Evolutionary conservation across 2,329 filamentous ascomycete species (phyloP).

Genomic region (Zasmidium angulare): DNA sequence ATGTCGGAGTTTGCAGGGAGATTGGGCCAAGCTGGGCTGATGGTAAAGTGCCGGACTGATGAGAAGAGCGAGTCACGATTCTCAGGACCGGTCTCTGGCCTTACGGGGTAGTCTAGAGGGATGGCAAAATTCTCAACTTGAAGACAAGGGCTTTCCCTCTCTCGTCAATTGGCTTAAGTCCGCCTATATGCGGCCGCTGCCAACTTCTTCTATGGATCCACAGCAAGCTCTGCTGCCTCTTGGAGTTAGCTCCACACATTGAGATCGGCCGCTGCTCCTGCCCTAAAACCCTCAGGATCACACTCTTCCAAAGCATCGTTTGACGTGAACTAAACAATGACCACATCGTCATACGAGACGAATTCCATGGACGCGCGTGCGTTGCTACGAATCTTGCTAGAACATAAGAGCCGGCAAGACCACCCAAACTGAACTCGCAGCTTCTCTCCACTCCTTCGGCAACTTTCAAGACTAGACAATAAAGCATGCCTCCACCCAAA

Average conservation of each 20-base stretch:
- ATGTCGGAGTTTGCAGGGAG: constrained; percentile 48
- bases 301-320: background rate
- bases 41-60: constrained; percentile 34
- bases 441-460: background rate
- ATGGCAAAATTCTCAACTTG: too few species aligned
- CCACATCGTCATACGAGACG: background rate
- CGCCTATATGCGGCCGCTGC: too few species aligned
- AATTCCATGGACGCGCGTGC: background rate
- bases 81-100: too few species aligned
- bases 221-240: too few species aligned
- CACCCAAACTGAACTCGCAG: background rate
- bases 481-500: constrained; percentile 20
- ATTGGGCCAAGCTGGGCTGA: constrained; percentile 51
- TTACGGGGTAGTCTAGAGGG: too few species aligned
- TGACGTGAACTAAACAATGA: background rate
- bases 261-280: background rate
- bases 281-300: background rate
- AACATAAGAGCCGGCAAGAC: background rate
- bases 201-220: too few species aligned
- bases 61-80: background rate
- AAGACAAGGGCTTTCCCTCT: too few species aligned
- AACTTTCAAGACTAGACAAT: background rate
- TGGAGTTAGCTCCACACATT: background rate
- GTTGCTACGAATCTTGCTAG: background rate
- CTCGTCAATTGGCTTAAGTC: too few species aligned